phyloP scores from a whole-genome alignment of 176 grass and related monocot species.

The Lolium multiflorum region DNA sequence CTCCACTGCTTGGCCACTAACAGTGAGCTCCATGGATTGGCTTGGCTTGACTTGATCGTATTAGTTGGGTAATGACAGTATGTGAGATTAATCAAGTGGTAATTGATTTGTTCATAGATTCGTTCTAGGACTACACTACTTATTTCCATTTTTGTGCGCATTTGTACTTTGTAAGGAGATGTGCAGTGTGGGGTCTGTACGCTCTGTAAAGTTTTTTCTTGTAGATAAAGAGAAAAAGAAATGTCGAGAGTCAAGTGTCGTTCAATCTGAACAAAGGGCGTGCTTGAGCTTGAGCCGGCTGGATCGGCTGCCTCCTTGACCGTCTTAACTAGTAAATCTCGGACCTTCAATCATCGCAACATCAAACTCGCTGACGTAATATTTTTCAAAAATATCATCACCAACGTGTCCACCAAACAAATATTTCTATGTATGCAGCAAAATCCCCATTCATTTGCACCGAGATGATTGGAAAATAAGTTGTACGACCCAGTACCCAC shows the following conservation, averaged over 20 bases:
- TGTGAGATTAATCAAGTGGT: not conserved
- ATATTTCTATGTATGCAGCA: no score
- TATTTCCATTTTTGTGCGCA: not conserved
- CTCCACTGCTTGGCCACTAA: no score
- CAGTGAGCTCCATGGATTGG: not conserved
- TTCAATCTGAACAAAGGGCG: not conserved
- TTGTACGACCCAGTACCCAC: no score
- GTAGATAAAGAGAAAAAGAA: constrained; percentile 33
- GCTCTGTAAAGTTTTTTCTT: constrained; percentile 35
- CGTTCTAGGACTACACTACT: constrained; percentile 3
- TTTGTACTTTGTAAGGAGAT: not conserved
- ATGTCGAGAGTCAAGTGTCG: not conserved
- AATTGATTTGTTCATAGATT: constrained; percentile 46
- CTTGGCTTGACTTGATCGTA: not conserved
- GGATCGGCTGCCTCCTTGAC: no score
- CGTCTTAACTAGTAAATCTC: no score
- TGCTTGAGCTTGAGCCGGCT: no score
- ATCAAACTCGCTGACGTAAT: no score
- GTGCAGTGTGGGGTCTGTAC: constrained; percentile 8
- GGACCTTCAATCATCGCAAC: no score
- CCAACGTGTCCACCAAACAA: no score
- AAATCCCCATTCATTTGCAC: no score
- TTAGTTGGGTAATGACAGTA: not conserved
- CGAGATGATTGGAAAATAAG: no score
- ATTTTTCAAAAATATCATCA: no score